A percentile compares a stretch with the other conserved stretches of the same genome.
phyloP scores from a whole-genome alignment of 768 basidiomycete genomes.

The Boletus insuetus region DNA sequence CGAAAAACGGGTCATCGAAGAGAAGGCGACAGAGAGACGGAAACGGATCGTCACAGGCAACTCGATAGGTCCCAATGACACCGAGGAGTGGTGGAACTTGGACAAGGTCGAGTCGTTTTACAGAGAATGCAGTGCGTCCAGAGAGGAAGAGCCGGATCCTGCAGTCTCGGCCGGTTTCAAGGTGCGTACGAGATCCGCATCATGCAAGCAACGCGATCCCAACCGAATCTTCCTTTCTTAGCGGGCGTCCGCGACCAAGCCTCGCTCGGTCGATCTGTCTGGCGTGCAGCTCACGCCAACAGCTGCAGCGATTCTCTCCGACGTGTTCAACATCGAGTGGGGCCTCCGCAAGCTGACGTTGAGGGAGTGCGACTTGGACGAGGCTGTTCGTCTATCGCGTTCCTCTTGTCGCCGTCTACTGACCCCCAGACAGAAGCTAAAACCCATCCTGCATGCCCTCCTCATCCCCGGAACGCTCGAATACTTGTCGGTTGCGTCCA shows the following conservation, averaged over 20 bases:
- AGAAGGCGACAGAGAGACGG: slow-evolving; percentile 67
- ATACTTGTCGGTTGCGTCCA: slow-evolving; percentile 83
- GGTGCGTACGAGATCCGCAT: slow-evolving; percentile 36
- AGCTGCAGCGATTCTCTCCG: slow-evolving; percentile 78
- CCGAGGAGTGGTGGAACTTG: slow-evolving; percentile 79
- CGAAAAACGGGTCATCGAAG: slow-evolving; percentile 79
- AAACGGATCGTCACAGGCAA: slow-evolving; percentile 61
- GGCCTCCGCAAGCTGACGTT: slow-evolving; percentile 83
- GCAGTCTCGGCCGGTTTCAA: slow-evolving; percentile 69
- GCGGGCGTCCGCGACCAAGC: slow-evolving; percentile 53
- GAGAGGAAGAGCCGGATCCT: slow-evolving; percentile 67
- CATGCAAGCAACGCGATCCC: neutral
- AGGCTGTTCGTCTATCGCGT: slow-evolving; percentile 48
- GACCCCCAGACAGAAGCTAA: slow-evolving; percentile 55
- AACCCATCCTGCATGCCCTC: slow-evolving; percentile 86
- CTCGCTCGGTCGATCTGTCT: slow-evolving; percentile 77
- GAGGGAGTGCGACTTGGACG: slow-evolving; percentile 85
- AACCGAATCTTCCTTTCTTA: slow-evolving; percentile 19
- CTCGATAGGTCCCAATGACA: slow-evolving; percentile 33
- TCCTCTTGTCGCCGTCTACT: neutral
- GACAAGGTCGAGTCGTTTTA: slow-evolving; percentile 86
- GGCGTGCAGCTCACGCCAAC: slow-evolving; percentile 69
- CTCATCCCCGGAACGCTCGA: slow-evolving; percentile 80
- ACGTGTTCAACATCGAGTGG: slow-evolving; percentile 92
- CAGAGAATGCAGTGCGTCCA: slow-evolving; percentile 75